Conservation (phyloP, 2,329 filamentous ascomycete genomes). For the Clarireedia homoeocarpa region DNA sequence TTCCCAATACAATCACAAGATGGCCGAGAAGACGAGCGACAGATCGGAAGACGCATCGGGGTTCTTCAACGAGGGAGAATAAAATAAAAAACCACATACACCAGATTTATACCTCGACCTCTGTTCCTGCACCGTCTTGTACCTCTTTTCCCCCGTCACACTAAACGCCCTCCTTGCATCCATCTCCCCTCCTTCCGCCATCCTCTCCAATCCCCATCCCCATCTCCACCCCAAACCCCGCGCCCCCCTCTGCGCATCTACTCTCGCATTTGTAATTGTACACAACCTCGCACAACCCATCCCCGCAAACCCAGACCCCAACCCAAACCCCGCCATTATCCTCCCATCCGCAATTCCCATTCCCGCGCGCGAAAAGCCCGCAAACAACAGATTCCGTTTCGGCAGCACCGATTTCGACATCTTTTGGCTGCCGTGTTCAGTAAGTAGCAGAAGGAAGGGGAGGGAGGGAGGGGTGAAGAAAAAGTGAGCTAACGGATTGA, state of each 20-base stretch:
- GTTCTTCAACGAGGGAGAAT: background rate
- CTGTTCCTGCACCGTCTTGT: constrained; percentile 29
- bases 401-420: constrained; percentile 25
- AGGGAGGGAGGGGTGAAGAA: background rate
- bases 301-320: too few relatives aligned
- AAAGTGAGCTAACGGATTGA: background rate
- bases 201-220: background rate
- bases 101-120: constrained; percentile 26
- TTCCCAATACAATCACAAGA: background rate
- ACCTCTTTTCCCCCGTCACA: constrained; percentile 12
- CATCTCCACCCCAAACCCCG: background rate
- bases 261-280: too few relatives aligned
- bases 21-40: background rate
- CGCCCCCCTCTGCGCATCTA: background rate
- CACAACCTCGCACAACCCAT: background rate
- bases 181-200: background rate
- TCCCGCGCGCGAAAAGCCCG: constrained; percentile 10
- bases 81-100: constrained; percentile 15
- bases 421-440: background rate
- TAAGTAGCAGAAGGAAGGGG: background rate
- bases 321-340: too few relatives aligned
- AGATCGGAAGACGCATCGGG: background rate
- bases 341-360: too few relatives aligned
- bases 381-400: constrained; percentile 19
- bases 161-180: constrained; percentile 10